Evolutionary conservation across 495 filamentous ascomycete genomes (phyloP).

Genomic region (Hamigera avellanea): DNA sequence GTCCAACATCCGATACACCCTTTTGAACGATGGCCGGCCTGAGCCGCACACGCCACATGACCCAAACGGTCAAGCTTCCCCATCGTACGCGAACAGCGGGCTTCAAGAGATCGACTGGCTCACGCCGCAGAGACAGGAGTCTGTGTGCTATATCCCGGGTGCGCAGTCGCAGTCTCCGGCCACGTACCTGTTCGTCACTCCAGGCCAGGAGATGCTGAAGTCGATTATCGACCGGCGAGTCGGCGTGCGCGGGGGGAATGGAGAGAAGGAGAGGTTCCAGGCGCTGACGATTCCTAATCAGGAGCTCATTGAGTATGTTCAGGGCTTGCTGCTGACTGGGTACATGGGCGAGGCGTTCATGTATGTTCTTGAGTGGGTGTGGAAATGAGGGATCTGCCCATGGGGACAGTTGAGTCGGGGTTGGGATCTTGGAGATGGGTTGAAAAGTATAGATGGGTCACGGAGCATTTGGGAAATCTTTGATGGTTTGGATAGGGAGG

Average conservation of each 20-base stretch:
- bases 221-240: slow-evolving; percentile 15
- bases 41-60: background rate
- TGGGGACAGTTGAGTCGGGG: too few relatives aligned
- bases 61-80: background rate
- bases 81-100: background rate
- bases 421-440: too few relatives aligned
- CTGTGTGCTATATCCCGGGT: slow-evolving; percentile 10
- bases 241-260: slow-evolving; percentile 8
- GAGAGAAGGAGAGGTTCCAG: slow-evolving; percentile 13
- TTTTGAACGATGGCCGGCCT: slow-evolving; percentile 1
- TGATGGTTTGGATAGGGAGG: too few relatives aligned
- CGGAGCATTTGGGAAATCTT: too few relatives aligned
- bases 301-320: slow-evolving; percentile 21
- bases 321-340: slow-evolving; percentile 16
- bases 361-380: slow-evolving; percentile 25
- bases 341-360: slow-evolving; percentile 18
- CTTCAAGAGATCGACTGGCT: slow-evolving; percentile 9
- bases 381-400: too few relatives aligned
- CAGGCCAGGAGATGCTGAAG: slow-evolving; percentile 17
- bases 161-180: slow-evolving; percentile 5
- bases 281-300: slow-evolving; percentile 9
- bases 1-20: slow-evolving; percentile 16
- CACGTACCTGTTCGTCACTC: slow-evolving; percentile 17
- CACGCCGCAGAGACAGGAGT: slow-evolving; percentile 14
- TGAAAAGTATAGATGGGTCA: too few relatives aligned